These are phyloP conservation scores for Auricularia sp. DNA, from an alignment of 768 basidiomycete species.

Conservation along the genomic window DNA sequence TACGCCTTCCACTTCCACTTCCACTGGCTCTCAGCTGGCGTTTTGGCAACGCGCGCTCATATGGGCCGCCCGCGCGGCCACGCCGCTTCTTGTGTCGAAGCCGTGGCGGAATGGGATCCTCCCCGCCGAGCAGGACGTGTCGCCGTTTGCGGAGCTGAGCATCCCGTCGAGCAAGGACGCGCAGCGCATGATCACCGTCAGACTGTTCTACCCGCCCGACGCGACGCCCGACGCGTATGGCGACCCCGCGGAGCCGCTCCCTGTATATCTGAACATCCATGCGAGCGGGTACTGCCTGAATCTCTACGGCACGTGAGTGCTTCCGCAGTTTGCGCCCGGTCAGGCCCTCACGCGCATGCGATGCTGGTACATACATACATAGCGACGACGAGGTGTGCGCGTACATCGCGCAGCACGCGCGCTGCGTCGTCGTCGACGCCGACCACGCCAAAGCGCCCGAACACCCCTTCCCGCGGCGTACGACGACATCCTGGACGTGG, in stretches of 20 bases:
- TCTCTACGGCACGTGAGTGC: neutral
- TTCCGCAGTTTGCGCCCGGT: too few species aligned
- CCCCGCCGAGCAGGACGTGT: neutral
- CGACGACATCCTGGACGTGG: conserved; percentile 1
- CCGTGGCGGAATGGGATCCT: neutral
- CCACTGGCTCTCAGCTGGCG: neutral
- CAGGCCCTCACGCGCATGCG: too few species aligned
- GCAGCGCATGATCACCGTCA: neutral
- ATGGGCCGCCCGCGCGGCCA: neutral
- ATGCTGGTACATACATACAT: neutral
- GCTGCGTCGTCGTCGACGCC: conserved; percentile 8
- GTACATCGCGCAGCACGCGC: conserved; percentile 4
- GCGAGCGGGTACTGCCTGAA: neutral
- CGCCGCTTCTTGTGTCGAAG: neutral
- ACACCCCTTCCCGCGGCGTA: conserved; percentile 5
- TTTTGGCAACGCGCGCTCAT: neutral
- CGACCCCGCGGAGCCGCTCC: neutral
- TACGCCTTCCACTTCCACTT: neutral
- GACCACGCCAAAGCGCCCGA: conserved; percentile 10
- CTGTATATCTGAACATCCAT: neutral
- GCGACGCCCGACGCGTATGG: neutral
- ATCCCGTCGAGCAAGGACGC: neutral
- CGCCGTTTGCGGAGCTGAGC: neutral
- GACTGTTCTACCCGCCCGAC: neutral
- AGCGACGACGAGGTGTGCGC: neutral